Conservation (phyloP, 78 protist species). For the Dictyostelium intermedium region DNA sequence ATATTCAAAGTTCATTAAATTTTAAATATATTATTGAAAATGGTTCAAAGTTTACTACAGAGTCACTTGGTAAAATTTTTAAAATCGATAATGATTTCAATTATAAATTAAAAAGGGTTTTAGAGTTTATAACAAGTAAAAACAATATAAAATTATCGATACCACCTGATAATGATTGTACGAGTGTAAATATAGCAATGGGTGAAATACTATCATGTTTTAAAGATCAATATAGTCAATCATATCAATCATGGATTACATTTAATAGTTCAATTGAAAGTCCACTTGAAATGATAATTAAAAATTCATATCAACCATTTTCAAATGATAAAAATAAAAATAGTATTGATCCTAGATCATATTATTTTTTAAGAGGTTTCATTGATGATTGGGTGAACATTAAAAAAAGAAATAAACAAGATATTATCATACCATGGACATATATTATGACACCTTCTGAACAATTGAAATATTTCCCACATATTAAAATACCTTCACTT, state of each 20-base stretch:
- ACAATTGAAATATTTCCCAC: neutral
- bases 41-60: neutral
- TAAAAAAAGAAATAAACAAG: neutral
- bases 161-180: conserved; percentile 27
- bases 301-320: conserved; percentile 7
- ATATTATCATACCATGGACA: neutral
- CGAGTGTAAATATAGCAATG: conserved; percentile 4
- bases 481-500: neutral
- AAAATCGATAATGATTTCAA: no score
- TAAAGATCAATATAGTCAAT: neutral
- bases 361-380: neutral
- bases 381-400: neutral
- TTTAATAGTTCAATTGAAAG: neutral
- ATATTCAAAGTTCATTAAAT: neutral
- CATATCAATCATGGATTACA: neutral
- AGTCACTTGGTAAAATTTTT: neutral
- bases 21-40: neutral
- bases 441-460: neutral
- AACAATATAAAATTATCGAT: neutral
- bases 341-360: conserved; percentile 26
- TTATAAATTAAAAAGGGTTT: no score
- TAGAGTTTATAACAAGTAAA: no score
- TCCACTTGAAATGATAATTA: neutral
- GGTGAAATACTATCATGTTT: neutral
- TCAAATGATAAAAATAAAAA: neutral